These are phyloP conservation scores for Dryadomyces sulphureus DNA, from an alignment of 2,329 filamentous ascomycete species.

Conservation along the genomic window DNA sequence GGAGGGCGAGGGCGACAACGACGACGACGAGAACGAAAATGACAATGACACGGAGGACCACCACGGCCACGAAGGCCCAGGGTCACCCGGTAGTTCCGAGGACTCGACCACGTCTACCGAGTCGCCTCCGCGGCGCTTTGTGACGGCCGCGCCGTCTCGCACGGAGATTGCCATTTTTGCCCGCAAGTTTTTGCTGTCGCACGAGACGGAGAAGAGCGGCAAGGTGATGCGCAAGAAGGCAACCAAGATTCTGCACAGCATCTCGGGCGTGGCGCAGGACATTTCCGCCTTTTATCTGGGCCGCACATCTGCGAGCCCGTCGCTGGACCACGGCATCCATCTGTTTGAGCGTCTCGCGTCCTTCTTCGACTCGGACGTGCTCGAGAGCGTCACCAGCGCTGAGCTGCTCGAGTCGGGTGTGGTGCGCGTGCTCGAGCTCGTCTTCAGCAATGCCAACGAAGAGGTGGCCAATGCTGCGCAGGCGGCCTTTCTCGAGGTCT, in stretches of 20 bases:
- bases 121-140: slow-evolving; percentile 31
- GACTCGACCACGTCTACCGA: slow-evolving; percentile 52
- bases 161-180: slow-evolving; percentile 63
- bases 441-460: slow-evolving; percentile 62
- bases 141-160: slow-evolving; percentile 42
- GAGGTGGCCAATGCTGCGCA: slow-evolving; percentile 51
- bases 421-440: slow-evolving; percentile 66
- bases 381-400: slow-evolving; percentile 90
- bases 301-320: slow-evolving; percentile 29
- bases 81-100: slow-evolving; percentile 51
- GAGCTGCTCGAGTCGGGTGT: slow-evolving; percentile 85
- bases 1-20: slow-evolving; percentile 15
- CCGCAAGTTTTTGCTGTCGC: slow-evolving; percentile 67
- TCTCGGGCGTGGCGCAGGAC: slow-evolving; percentile 57
- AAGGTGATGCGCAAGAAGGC: slow-evolving; percentile 69
- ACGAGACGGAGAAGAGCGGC: slow-evolving; percentile 62
- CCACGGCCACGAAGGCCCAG: slow-evolving; percentile 43
- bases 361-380: slow-evolving; percentile 76
- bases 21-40: slow-evolving; percentile 34
- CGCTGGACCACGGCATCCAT: slow-evolving; percentile 37
- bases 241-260: slow-evolving; percentile 53
- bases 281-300: slow-evolving; percentile 57
- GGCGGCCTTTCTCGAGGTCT: slow-evolving; percentile 75
- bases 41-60: slow-evolving; percentile 35
- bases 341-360: slow-evolving; percentile 64